Conservation (phyloP, 768 basidiomycete genomes). For the Russula lepida region DNA sequence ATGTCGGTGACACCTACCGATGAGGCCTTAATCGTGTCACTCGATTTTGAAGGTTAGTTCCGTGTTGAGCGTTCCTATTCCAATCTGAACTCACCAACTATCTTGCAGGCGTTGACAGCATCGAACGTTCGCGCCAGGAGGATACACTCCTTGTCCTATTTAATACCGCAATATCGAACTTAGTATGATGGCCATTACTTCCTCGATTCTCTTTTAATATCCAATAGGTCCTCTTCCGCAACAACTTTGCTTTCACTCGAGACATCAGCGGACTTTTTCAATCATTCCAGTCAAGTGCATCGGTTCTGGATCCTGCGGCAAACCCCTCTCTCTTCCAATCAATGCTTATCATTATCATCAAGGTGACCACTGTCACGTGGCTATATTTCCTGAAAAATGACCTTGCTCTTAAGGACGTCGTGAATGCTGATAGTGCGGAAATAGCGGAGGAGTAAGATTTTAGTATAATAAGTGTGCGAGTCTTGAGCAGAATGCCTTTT, state of each 20-base stretch:
- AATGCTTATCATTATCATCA: slow-evolving; percentile 55
- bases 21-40: slow-evolving; percentile 44
- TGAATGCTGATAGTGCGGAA: slow-evolving; percentile 50
- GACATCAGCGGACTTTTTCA: slow-evolving; percentile 55
- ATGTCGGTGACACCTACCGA: slow-evolving; percentile 57
- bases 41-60: slow-evolving; percentile 54
- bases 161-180: slow-evolving; percentile 56
- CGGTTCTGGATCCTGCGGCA: slow-evolving; percentile 48
- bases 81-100: background rate
- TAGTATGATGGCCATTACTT: slow-evolving; percentile 28
- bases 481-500: background rate
- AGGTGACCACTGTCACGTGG: slow-evolving; percentile 30
- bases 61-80: too few species aligned
- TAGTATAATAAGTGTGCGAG: background rate
- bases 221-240: slow-evolving; percentile 50
- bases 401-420: slow-evolving; percentile 44
- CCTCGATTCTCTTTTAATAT: background rate
- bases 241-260: slow-evolving; percentile 54
- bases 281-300: slow-evolving; percentile 50
- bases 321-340: slow-evolving; percentile 56
- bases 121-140: slow-evolving; percentile 56
- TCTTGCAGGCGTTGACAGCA: slow-evolving; percentile 46
- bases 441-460: slow-evolving; percentile 46
- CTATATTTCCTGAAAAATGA: background rate
- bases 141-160: slow-evolving; percentile 55